phyloP scores from a whole-genome alignment of 2,329 filamentous ascomycete genomes.

The Pseudocercospora cruenta region DNA sequence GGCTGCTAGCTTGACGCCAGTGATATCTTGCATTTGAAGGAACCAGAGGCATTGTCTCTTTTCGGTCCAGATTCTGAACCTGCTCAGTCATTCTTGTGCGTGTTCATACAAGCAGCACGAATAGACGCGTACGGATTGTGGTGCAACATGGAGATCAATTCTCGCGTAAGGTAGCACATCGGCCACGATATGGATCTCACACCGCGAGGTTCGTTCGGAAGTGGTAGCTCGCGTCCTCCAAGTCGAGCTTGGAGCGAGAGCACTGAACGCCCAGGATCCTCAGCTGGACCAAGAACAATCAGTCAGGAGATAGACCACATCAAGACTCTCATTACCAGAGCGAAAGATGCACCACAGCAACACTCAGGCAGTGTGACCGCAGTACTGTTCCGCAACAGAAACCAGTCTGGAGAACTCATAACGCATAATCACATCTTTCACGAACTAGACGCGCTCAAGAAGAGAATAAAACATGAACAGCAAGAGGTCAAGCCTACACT shows the following conservation, averaged over 20 bases:
- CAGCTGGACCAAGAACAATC: slow-evolving; percentile 21
- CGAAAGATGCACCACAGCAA: slow-evolving; percentile 23
- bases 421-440: slow-evolving; percentile 30
- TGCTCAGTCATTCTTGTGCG: neutral
- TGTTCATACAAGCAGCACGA: neutral
- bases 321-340: slow-evolving; percentile 31
- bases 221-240: slow-evolving; percentile 13
- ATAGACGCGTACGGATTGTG: neutral
- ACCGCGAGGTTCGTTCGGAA: slow-evolving; percentile 3
- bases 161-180: neutral
- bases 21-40: neutral
- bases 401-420: slow-evolving; percentile 17
- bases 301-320: slow-evolving; percentile 35
- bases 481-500: slow-evolving; percentile 14
- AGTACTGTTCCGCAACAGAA: slow-evolving; percentile 32
- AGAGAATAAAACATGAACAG: slow-evolving; percentile 35
- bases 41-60: neutral
- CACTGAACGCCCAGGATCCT: slow-evolving; percentile 19
- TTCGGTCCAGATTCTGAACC: neutral
- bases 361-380: slow-evolving; percentile 32
- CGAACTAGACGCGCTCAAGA: slow-evolving; percentile 37
- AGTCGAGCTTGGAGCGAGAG: slow-evolving; percentile 23
- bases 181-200: slow-evolving; percentile 2
- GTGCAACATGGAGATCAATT: neutral
- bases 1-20: slow-evolving; percentile 4